Conservation (phyloP, 805 yeast genomes). For the Candida argentea region DNA sequence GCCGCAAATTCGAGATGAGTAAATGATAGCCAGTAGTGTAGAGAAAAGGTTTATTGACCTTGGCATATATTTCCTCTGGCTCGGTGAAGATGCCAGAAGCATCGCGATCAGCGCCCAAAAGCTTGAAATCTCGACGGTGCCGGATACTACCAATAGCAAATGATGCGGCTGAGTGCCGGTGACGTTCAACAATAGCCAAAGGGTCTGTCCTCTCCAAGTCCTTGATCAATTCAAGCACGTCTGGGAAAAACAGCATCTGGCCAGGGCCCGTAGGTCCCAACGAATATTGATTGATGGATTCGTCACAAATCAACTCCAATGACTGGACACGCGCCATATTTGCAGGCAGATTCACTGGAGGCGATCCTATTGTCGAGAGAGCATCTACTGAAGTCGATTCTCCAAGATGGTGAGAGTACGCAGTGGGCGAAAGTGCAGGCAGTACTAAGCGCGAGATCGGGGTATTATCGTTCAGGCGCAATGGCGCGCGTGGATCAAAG, state of each 20-base stretch:
- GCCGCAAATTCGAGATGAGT: constrained; percentile 60
- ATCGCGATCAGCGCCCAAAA: constrained; percentile 6
- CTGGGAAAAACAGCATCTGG: constrained; percentile 44
- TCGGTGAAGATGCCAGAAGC: constrained; percentile 30
- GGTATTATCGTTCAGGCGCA: constrained; percentile 27
- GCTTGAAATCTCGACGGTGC: constrained; percentile 20
- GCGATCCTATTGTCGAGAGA: no score
- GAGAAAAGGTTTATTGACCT: constrained; percentile 66
- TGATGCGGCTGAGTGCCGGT: constrained; percentile 33
- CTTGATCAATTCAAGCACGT: constrained; percentile 39
- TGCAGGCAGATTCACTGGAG: no score
- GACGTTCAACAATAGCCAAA: constrained; percentile 23
- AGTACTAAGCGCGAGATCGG: constrained; percentile 25
- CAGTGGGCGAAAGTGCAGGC: constrained; percentile 26
- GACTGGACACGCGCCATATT: no score
- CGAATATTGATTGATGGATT: constrained; percentile 56
- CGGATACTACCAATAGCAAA: constrained; percentile 38
- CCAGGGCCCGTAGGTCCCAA: constrained; percentile 42
- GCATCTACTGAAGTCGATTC: no score
- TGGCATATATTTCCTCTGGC: constrained; percentile 72
- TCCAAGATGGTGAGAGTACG: constrained; percentile 3
- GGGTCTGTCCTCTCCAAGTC: constrained; percentile 31
- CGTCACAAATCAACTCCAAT: constrained; percentile 50
- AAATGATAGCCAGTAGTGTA: constrained; percentile 89
- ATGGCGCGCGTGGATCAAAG: constrained; percentile 14